Conservation (phyloP, 257 asterid species). For the Gentiana macrophylla region DNA sequence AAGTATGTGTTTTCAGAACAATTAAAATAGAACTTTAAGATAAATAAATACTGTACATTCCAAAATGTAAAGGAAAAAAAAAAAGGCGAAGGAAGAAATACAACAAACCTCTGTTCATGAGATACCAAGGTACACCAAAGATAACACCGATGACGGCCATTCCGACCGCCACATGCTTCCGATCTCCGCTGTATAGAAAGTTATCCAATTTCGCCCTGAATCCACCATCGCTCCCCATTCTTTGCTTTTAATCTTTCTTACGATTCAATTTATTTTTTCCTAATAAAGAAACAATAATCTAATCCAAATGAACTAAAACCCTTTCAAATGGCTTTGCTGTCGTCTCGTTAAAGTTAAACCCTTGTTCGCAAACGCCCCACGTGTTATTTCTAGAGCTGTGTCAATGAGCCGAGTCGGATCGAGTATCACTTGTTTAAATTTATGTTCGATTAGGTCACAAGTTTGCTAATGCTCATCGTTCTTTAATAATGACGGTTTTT, state of each 20-base stretch:
- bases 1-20: too few relatives aligned
- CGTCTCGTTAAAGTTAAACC: slow-evolving; percentile 10
- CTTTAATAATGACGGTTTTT: too few relatives aligned
- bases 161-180: slow-evolving; percentile 77
- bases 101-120: slow-evolving; percentile 59
- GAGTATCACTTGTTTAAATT: too few relatives aligned
- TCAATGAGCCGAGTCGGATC: too few relatives aligned
- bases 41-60: neutral
- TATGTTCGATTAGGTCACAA: too few relatives aligned
- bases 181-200: slow-evolving; percentile 70
- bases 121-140: slow-evolving; percentile 85
- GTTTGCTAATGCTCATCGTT: too few relatives aligned
- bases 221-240: slow-evolving; percentile 60
- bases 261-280: neutral
- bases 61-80: neutral
- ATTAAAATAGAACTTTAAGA: neutral
- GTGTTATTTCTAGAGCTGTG: too few relatives aligned
- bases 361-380: neutral
- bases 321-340: neutral
- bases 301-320: neutral
- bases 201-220: slow-evolving; percentile 58
- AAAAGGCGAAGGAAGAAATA: neutral
- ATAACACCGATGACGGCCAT: slow-evolving; percentile 55
- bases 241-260: neutral
- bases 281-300: neutral